Evolutionary conservation across 768 basidiomycete genomes (phyloP), one percentile per base, ranked within the genome.

Genomic region (Myochromella boudieri): DNA sequence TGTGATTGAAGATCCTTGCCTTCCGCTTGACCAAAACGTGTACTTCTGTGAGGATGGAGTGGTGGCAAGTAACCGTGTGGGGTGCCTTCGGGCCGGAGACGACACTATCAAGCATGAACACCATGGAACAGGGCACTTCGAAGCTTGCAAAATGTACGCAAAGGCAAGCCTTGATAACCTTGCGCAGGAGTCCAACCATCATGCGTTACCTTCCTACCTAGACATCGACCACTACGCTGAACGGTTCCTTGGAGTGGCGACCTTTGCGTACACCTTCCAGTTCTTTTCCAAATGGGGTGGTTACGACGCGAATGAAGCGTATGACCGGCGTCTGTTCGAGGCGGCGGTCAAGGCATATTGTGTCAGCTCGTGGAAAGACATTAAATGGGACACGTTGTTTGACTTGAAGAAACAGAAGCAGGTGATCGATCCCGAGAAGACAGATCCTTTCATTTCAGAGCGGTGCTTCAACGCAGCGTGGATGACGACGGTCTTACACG

Each of bases 401-500:
- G n/a, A n/a, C n/a, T n/a, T n/a, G n/a, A n/a, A n/a, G n/a, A n/a
- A n/a, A n/a, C n/a, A n/a, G n/a, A 20, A 14, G 21, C 20, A 17
- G 43, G 11, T 3, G 25, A 21, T 21, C 4, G 3, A 6, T 10
- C 7, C 6, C 10, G 26, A 3, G n/a, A 38, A 18, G 44, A n/a
- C 3, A 8, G 29, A 22, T 20, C 2, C 11, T 8, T 29, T 10
- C 17, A 22, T 38, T 26, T 1, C 10, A 4, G 26, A 28, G 1
- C 3, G 25, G 12, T 46, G 44, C 18, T 37, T 37, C 36, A 15
- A 3, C n/a, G 44, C 44, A 18, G 44, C 44, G 17, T 46, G 44
- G 44, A 46, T 46, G 44, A 14, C 38, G 25, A 15, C 44, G 8
- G 21, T 38, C 3, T 31, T 46, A 6, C 44, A 46, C 15, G 21